Evolutionary conservation across 2,329 filamentous ascomycete genomes (phyloP).

Genomic region (Mariannaea elegans): DNA sequence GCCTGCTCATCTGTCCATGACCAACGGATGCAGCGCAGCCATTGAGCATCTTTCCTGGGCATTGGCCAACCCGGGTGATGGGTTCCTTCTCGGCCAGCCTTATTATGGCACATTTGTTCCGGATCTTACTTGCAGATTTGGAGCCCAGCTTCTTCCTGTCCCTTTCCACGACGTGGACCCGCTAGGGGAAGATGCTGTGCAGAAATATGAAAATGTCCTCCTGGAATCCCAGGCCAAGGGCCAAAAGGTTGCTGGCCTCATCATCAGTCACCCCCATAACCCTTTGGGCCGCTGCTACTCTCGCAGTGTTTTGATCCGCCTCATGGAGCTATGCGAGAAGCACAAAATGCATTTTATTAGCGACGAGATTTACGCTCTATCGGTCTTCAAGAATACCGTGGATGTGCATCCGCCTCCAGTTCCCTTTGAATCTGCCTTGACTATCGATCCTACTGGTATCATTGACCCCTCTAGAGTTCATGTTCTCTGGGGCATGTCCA

Average conservation of each 20-base stretch:
- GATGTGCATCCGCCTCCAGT: slow-evolving; percentile 37
- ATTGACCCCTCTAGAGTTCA: slow-evolving; percentile 62
- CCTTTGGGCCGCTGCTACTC: slow-evolving; percentile 60
- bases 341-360: slow-evolving; percentile 62
- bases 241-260: slow-evolving; percentile 54
- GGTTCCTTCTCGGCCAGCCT: slow-evolving; percentile 52
- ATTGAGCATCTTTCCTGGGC: slow-evolving; percentile 53
- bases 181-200: slow-evolving; percentile 50
- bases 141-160: slow-evolving; percentile 53
- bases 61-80: slow-evolving; percentile 50
- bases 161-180: slow-evolving; percentile 55
- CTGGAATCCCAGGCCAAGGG: slow-evolving; percentile 50
- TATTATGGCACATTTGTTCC: slow-evolving; percentile 59
- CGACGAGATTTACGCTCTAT: slow-evolving; percentile 61
- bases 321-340: slow-evolving; percentile 57
- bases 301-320: slow-evolving; percentile 46
- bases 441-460: slow-evolving; percentile 52
- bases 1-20: slow-evolving; percentile 47
- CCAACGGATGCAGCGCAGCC: slow-evolving; percentile 52
- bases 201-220: slow-evolving; percentile 55
- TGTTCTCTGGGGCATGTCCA: slow-evolving; percentile 56
- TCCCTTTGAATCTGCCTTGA: slow-evolving; percentile 56
- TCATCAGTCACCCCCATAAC: slow-evolving; percentile 62
- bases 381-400: slow-evolving; percentile 54
- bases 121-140: slow-evolving; percentile 55